phyloP scores from a whole-genome alignment of 768 basidiomycete genomes.

The Zangia roseola region DNA sequence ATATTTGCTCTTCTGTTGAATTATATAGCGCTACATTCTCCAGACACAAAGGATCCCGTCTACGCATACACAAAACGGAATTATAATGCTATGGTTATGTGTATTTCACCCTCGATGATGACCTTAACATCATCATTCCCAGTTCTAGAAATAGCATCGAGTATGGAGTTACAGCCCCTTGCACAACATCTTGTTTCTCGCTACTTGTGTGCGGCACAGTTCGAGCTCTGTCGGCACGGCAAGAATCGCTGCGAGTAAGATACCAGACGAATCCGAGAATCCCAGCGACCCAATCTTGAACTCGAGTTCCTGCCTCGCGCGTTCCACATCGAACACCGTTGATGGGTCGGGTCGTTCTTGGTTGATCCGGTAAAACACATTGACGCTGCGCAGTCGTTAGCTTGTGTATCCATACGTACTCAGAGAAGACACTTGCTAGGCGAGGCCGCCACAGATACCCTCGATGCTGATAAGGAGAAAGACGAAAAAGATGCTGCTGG shows the following conservation, averaged over 20 bases:
- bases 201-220: slow-evolving; percentile 72
- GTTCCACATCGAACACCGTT: slow-evolving; percentile 50
- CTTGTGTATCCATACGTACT: background rate
- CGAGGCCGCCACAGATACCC: slow-evolving; percentile 89
- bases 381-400: slow-evolving; percentile 54
- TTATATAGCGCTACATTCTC: background rate
- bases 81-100: background rate
- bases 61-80: background rate
- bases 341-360: slow-evolving; percentile 59
- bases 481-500: slow-evolving; percentile 57
- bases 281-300: slow-evolving; percentile 91
- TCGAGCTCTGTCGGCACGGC: slow-evolving; percentile 57
- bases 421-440: slow-evolving; percentile 61
- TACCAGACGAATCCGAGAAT: slow-evolving; percentile 79
- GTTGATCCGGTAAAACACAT: slow-evolving; percentile 82
- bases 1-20: background rate
- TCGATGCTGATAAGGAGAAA: slow-evolving; percentile 82
- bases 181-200: slow-evolving; percentile 70
- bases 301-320: slow-evolving; percentile 73
- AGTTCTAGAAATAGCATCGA: background rate
- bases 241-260: slow-evolving; percentile 41
- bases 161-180: slow-evolving; percentile 46
- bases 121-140: background rate
- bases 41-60: background rate
- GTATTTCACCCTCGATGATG: background rate